These are phyloP conservation scores for Crepidotus variabilis DNA, from an alignment of 768 basidiomycete species.

Conservation along the genomic window DNA sequence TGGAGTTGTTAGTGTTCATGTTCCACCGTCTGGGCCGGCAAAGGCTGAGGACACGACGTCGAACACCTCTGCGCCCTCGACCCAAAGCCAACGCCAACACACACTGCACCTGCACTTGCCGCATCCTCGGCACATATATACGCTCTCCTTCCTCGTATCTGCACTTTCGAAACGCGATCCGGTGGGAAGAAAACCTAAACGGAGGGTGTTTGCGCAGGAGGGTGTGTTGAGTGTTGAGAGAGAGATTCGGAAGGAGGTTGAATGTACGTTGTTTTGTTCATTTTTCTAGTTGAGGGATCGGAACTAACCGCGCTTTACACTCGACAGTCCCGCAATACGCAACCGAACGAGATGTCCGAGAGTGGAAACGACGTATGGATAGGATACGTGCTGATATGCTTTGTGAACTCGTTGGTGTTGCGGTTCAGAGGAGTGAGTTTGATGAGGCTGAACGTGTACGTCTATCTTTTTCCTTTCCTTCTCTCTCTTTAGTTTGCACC, in stretches of 20 bases:
- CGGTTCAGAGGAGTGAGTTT: conserved; percentile 67
- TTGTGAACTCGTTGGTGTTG: conserved; percentile 66
- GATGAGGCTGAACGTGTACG: conserved; percentile 55
- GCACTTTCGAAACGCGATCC: conserved; percentile 75
- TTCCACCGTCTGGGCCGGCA: not conserved
- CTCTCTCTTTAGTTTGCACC: not conserved
- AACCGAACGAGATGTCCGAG: conserved; percentile 44
- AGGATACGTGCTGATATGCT: conserved; percentile 68
- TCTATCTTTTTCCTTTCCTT: conserved; percentile 1
- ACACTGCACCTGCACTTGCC: conserved; percentile 46
- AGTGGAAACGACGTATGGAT: conserved; percentile 45
- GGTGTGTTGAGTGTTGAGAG: conserved; percentile 50
- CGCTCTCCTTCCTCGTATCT: conserved; percentile 56
- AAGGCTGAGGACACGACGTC: too few species aligned
- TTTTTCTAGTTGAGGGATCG: too few species aligned
- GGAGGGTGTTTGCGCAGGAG: conserved; percentile 64
- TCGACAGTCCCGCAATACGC: conserved; percentile 54
- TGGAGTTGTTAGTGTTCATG: conserved; percentile 31
- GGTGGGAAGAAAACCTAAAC: conserved; percentile 70
- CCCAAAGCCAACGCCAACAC: conserved; percentile 12
- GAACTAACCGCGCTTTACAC: too few species aligned
- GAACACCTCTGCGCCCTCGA: too few species aligned
- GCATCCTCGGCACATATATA: conserved; percentile 48
- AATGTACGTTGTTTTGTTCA: conserved; percentile 26
- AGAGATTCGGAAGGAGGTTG: conserved; percentile 38